Percentiles rank a stretch among this genome's conserved stretches.
Conservation (phyloP, 2,329 filamentous ascomycete species). For the Arthrobotrys iridis region DNA sequence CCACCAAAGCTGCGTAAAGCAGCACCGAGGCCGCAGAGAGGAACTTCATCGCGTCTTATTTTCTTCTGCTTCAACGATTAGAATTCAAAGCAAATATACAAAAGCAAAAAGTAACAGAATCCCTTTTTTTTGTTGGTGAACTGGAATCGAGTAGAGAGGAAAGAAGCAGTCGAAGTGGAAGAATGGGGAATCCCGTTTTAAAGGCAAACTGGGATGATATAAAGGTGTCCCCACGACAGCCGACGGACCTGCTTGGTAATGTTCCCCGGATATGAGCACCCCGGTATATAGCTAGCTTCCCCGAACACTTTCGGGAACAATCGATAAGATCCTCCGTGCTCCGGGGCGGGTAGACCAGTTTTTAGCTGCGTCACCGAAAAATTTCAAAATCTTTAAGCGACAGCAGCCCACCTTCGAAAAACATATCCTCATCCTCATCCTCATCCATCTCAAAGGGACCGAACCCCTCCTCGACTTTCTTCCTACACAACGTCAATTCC, state of each 20-base stretch:
- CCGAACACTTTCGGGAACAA: not conserved
- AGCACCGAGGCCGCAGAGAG: slow-evolving; percentile 25
- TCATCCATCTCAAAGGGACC: slow-evolving; percentile 1
- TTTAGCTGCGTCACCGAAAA: slow-evolving; percentile 53
- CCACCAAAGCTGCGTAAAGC: slow-evolving; percentile 64
- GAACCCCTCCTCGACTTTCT: not conserved
- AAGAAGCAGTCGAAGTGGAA: not conserved
- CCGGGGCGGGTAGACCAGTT: not conserved
- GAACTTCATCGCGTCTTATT: slow-evolving; percentile 33
- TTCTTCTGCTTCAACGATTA: not conserved
- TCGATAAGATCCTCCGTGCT: slow-evolving; percentile 26
- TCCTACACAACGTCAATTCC: slow-evolving; percentile 11
- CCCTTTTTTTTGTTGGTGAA: not conserved
- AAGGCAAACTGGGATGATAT: not conserved
- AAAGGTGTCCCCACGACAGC: slow-evolving; percentile 35
- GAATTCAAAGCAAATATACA: not conserved
- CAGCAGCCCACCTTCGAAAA: slow-evolving; percentile 9
- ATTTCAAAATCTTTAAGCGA: slow-evolving; percentile 48
- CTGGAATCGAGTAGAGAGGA: not conserved
- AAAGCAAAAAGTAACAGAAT: slow-evolving; percentile 13
- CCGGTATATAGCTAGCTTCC: not conserved
- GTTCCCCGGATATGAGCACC: not conserved
- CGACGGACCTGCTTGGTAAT: slow-evolving; percentile 34
- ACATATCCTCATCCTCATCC: slow-evolving; percentile 6
- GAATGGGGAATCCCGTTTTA: not conserved